Conservation (phyloP, 257 asterid species). For the Penstemon davidsonii region DNA sequence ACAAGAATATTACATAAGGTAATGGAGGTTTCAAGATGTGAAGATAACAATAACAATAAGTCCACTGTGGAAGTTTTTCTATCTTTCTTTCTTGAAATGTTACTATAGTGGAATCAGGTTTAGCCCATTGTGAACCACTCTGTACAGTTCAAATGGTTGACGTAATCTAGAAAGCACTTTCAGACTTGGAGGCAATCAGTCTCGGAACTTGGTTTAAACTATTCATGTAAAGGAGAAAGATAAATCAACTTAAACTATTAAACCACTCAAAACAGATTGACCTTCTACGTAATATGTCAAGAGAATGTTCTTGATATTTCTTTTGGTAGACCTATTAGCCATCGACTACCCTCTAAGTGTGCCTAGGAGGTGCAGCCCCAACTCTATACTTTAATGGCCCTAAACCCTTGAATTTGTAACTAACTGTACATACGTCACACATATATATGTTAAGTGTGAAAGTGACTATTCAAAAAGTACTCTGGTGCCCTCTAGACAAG, state of each 20-base stretch:
- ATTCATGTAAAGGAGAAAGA: conserved; percentile 6
- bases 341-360: too few species aligned
- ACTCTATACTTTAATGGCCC: too few species aligned
- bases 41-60: too few species aligned
- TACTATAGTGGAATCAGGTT: not conserved
- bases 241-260: not conserved
- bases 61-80: too few species aligned
- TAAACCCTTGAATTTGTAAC: not conserved
- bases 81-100: not conserved
- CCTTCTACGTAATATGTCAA: not conserved
- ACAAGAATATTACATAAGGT: not conserved
- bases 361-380: too few species aligned
- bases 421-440: not conserved
- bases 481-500: too few species aligned
- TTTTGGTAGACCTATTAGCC: too few species aligned
- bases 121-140: not conserved
- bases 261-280: conserved; percentile 10
- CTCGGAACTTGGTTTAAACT: not conserved
- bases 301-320: not conserved
- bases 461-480: too few species aligned
- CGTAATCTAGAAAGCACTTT: not conserved
- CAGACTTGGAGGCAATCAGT: not conserved
- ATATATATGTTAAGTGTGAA: too few species aligned
- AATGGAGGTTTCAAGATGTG: conserved; percentile 4
- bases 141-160: not conserved